Base-by-base conservation (phyloP, 2,329 filamentous ascomycete genomes). In the Metarhizium album region DNA sequence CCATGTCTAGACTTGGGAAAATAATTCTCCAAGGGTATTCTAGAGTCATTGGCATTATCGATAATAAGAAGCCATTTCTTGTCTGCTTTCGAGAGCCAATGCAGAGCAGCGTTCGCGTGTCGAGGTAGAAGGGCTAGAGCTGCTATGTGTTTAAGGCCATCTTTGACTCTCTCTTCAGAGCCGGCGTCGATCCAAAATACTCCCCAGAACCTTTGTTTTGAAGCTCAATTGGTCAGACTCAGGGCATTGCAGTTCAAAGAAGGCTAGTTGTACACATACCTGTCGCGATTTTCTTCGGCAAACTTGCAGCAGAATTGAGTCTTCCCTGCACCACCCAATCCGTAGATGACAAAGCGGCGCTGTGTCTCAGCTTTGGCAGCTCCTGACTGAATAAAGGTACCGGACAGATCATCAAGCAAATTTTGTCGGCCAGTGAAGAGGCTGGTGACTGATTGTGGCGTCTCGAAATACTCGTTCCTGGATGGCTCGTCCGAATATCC, bases 101-200 rank as follows among this genome's bases (percentile, higher is more conserved):
- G 14, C 13, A 37, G 13, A 3, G 53, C 48, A 4, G 38, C 53
- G 16, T 58, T 54, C 2, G 56, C 60, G 31, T 53, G 58, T 8
- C 64, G 56, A 24, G 62, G 54, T 2, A 18, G 45, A 11, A 78
- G 71, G 59, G 85, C 82, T 67, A 80, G 73, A 54, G 83, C 79
- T 43, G 61, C 64, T 5, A 71, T 60, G 1, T 62, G 59, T 9
- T 42, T 43, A 43, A 66, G 70, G 16, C 49, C 67, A 60, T 20
- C 62, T 9, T 20, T 6, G 16, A 42, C 13, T 42, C 9, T 42
- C 64, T 18, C 52, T 61, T 65, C n/a, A 57, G 58, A 9, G 62
- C 64, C 20, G 65, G 62, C 4, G n/a, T 37, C 35, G n/a, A 72
- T 59, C 70, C 67, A 73, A 55, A 73, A 65, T 35, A 73, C 54